Evolutionary conservation across 306 rosid species (phyloP).

Genomic region (Leucaena leucocephala): DNA sequence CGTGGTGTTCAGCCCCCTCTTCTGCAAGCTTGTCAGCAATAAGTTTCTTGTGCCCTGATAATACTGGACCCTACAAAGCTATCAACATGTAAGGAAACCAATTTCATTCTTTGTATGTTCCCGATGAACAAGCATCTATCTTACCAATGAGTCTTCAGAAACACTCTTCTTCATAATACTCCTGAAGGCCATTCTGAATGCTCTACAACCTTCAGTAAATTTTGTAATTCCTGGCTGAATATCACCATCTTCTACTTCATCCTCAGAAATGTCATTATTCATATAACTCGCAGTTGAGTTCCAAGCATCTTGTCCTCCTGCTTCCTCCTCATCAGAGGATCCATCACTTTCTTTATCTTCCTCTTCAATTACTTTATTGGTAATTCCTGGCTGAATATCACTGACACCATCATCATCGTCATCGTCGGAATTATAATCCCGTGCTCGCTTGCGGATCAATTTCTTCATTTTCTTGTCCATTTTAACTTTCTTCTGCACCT

Average conservation of each 20-base stretch:
- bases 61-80: conserved; percentile 77
- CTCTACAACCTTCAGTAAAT: conserved; percentile 79
- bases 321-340: conserved; percentile 50
- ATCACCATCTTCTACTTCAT: conserved; percentile 60
- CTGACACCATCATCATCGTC: conserved; percentile 46
- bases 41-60: conserved; percentile 82
- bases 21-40: conserved; percentile 88
- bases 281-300: conserved; percentile 30
- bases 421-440: conserved; percentile 85
- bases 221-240: conserved; percentile 78
- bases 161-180: conserved; percentile 71
- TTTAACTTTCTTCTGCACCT: conserved; percentile 59
- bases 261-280: conserved; percentile 47
- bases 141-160: conserved; percentile 71
- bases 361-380: conserved; percentile 8
- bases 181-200: conserved; percentile 79
- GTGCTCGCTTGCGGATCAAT: conserved; percentile 74
- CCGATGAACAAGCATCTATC: conserved; percentile 26
- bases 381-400: neutral
- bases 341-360: conserved; percentile 43
- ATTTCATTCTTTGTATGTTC: conserved; percentile 17
- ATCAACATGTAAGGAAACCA: conserved; percentile 24
- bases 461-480: conserved; percentile 77
- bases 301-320: conserved; percentile 4
- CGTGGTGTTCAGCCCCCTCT: conserved; percentile 68